These are phyloP conservation scores for Oryza rufipogon DNA, from an alignment of 176 grass and related monocot species.

Conservation along the genomic window DNA sequence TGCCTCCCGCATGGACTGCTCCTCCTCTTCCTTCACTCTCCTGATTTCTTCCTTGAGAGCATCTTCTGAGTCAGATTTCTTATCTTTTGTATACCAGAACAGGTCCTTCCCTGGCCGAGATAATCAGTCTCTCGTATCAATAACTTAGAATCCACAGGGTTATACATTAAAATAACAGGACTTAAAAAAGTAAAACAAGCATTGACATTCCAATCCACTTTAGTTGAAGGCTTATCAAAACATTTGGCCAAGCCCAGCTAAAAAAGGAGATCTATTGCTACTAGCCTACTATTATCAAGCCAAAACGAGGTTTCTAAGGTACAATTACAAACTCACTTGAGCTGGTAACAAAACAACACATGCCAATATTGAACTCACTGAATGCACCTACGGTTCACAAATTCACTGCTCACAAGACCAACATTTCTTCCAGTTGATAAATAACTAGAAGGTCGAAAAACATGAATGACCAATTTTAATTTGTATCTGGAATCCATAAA, in stretches of 20 bases:
- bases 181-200: conserved; percentile 5
- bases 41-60: conserved; percentile 91
- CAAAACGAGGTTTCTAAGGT: neutral
- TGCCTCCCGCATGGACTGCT: conserved; percentile 91
- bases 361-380: neutral
- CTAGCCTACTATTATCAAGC: neutral
- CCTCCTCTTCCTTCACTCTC: conserved; percentile 96
- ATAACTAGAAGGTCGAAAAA: neutral
- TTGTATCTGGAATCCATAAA: conserved; percentile 7
- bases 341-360: neutral
- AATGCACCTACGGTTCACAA: neutral
- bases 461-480: neutral
- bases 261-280: neutral
- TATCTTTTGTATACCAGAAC: conserved; percentile 83
- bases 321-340: neutral
- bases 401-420: neutral
- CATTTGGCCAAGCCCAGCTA: neutral
- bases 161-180: conserved; percentile 3
- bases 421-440: neutral
- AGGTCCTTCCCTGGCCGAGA: conserved; percentile 77
- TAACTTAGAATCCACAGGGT: neutral
- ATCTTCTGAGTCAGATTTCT: conserved; percentile 70
- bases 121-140: neutral
- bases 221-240: neutral
- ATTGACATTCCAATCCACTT: neutral